Evolutionary conservation across 371 early-diverging fungal genomes (phyloP).

Genomic region (Syncephalis plumigaleata): DNA sequence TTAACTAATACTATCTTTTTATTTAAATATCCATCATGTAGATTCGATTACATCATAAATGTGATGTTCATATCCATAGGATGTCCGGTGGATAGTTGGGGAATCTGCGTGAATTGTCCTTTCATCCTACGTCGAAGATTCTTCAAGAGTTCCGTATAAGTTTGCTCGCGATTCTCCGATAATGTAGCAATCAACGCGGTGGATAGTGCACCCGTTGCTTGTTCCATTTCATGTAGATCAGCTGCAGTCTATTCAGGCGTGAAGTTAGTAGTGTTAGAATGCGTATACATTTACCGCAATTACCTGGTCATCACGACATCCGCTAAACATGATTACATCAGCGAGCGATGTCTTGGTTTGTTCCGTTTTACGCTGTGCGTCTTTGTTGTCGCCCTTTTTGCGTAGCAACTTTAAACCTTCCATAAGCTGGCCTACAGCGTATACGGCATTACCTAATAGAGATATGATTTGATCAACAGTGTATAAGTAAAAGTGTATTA

Average conservation of each 20-base stretch:
- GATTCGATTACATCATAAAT: constrained; percentile 24
- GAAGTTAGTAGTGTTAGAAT: constrained; percentile 8
- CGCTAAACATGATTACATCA: constrained; percentile 76
- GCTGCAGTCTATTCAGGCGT: constrained; percentile 68
- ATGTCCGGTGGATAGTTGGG: constrained; percentile 44
- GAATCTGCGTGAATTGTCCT: constrained; percentile 34
- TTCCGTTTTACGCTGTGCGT: constrained; percentile 20
- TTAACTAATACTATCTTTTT: no score
- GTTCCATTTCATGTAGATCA: constrained; percentile 32
- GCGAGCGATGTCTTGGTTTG: constrained; percentile 34
- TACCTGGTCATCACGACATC: constrained; percentile 19
- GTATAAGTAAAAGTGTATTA: no score
- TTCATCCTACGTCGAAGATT: constrained; percentile 27
- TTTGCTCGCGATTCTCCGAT: constrained; percentile 11
- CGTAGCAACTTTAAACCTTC: constrained; percentile 1
- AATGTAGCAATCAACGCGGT: constrained; percentile 41
- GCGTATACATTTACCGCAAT: no score
- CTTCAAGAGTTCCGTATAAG: constrained; percentile 38
- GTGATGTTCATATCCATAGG: constrained; percentile 33
- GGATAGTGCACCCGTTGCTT: constrained; percentile 60
- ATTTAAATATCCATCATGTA: no score
- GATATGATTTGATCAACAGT: no score
- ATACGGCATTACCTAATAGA: constrained; percentile 2
- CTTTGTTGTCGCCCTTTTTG: constrained; percentile 10
- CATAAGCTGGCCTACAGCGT: constrained; percentile 6